These are phyloP conservation scores for Pyracantha coccinea DNA, from an alignment of 331 rosid species.

Conservation along the genomic window DNA sequence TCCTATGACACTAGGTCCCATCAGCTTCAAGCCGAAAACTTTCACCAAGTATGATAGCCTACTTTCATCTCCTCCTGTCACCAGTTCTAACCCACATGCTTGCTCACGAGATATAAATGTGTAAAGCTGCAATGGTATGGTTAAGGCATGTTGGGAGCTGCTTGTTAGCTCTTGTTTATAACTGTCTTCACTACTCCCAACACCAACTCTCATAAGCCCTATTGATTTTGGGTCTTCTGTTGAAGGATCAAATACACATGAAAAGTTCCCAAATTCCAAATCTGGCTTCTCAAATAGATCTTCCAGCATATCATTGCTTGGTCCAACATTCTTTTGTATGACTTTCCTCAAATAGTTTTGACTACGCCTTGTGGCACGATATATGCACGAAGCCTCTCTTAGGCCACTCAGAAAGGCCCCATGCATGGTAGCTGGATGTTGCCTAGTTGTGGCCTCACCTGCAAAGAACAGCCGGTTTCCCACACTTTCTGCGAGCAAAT, in stretches of 20 bases:
- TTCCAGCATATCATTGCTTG: slow-evolving; percentile 30
- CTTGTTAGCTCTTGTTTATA: slow-evolving; percentile 19
- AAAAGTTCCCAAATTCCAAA: slow-evolving; percentile 51
- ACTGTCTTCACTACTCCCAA: slow-evolving; percentile 32
- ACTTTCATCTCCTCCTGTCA: slow-evolving; percentile 47
- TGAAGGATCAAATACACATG: slow-evolving; percentile 52
- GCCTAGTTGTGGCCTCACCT: slow-evolving; percentile 92
- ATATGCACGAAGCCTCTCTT: slow-evolving; percentile 83
- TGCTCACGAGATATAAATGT: slow-evolving; percentile 60
- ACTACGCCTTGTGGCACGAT: slow-evolving; percentile 28
- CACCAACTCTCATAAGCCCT: slow-evolving; percentile 58
- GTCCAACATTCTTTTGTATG: slow-evolving; percentile 39
- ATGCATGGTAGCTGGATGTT: slow-evolving; percentile 96
- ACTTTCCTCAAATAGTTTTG: slow-evolving; percentile 37
- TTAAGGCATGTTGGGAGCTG: slow-evolving; percentile 23
- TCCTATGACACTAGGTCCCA: slow-evolving; percentile 53
- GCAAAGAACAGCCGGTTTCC: slow-evolving; percentile 79
- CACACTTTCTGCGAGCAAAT: slow-evolving; percentile 76
- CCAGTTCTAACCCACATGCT: slow-evolving; percentile 39
- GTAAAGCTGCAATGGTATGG: slow-evolving; percentile 56
- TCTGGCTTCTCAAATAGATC: slow-evolving; percentile 76
- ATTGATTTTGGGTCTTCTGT: slow-evolving; percentile 43
- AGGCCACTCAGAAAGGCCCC: slow-evolving; percentile 93
- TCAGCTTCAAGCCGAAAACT: slow-evolving; percentile 61
- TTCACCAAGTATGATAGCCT: slow-evolving; percentile 39